Evolutionary conservation across 2,329 filamentous ascomycete species (phyloP).

Genomic region (Aureobasidium subglaciale): DNA sequence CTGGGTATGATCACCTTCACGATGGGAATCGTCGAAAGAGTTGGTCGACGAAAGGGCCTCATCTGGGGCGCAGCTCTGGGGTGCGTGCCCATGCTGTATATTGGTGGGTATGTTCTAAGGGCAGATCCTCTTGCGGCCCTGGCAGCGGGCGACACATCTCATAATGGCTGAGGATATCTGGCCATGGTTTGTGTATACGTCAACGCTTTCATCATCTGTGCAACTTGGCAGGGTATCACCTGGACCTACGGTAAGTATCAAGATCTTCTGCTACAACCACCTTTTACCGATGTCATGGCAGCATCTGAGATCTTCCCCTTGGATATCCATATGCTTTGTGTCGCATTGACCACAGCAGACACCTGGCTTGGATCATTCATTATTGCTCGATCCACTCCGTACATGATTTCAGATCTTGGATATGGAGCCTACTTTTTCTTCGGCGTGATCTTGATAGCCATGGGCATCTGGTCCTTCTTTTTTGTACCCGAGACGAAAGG

Average conservation of each 20-base stretch:
- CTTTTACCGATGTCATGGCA: too few species aligned
- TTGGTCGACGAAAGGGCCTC: slow-evolving; percentile 35
- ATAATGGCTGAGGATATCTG: slow-evolving; percentile 43
- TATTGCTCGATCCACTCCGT: slow-evolving; percentile 33
- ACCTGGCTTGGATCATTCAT: slow-evolving; percentile 35
- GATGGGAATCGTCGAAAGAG: slow-evolving; percentile 24
- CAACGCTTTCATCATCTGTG: slow-evolving; percentile 47
- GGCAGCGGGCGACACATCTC: slow-evolving; percentile 35
- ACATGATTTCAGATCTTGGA: slow-evolving; percentile 30
- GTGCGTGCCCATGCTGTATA: slow-evolving; percentile 16
- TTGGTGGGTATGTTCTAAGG: slow-evolving; percentile 48
- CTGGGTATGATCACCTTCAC: slow-evolving; percentile 33
- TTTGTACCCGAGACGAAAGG: slow-evolving; percentile 67
- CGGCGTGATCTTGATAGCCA: slow-evolving; percentile 24
- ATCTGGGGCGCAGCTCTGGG: slow-evolving; percentile 24
- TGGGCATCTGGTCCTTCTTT: slow-evolving; percentile 60
- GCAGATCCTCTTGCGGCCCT: slow-evolving; percentile 44
- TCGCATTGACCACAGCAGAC: slow-evolving; percentile 32
- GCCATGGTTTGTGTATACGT: slow-evolving; percentile 52
- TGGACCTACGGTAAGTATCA: slow-evolving; percentile 12
- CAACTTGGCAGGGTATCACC: slow-evolving; percentile 33
- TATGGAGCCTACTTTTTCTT: slow-evolving; percentile 36
- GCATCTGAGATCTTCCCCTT: slow-evolving; percentile 43
- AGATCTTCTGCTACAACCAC: slow-evolving; percentile 26
- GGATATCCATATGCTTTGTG: slow-evolving; percentile 35